phyloP scores from a whole-genome alignment of 2,329 filamentous ascomycete species.

The Trichophyton rubrum region DNA sequence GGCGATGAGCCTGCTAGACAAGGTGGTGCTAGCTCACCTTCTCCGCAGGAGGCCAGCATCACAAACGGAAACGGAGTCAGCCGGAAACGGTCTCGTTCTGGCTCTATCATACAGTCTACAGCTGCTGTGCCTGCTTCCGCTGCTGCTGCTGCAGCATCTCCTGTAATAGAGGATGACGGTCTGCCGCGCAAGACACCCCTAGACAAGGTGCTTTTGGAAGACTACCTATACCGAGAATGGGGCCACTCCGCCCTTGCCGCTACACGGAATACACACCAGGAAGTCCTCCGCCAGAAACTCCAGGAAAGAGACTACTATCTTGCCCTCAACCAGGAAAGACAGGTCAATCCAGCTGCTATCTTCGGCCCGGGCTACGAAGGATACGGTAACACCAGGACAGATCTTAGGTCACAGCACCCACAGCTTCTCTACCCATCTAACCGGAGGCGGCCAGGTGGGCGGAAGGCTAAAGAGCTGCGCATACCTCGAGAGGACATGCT shows the following conservation, averaged over 20 bases:
- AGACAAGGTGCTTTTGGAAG: constrained; percentile 45
- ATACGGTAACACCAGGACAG: constrained; percentile 77
- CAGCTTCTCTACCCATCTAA: constrained; percentile 68
- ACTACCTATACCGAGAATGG: constrained; percentile 54
- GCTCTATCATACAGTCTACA: constrained; percentile 37
- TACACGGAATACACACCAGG: constrained; percentile 42
- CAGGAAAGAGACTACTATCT: constrained; percentile 60
- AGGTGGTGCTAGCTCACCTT: constrained; percentile 18
- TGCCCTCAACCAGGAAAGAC: constrained; percentile 47
- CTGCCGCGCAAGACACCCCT: constrained; percentile 32
- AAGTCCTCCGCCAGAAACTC: constrained; percentile 50
- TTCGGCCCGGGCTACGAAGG: constrained; percentile 69
- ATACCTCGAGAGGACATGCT: constrained; percentile 68
- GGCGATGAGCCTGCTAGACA: constrained; percentile 24
- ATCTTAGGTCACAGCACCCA: constrained; percentile 50
- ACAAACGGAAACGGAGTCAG: constrained; percentile 40
- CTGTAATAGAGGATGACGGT: constrained; percentile 20
- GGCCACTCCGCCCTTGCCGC: constrained; percentile 43
- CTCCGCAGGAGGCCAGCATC: constrained; percentile 12
- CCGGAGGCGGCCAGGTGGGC: constrained; percentile 63
- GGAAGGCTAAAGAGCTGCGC: constrained; percentile 59
- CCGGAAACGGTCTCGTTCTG: constrained; percentile 49
- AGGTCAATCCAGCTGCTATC: constrained; percentile 45
- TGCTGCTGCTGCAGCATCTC: constrained; percentile 16
- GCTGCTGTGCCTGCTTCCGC: no score